Evolutionary conservation across 768 basidiomycete species (phyloP), one percentile per base, ranked within the genome.

Genomic region (Pleurotus platypus): DNA sequence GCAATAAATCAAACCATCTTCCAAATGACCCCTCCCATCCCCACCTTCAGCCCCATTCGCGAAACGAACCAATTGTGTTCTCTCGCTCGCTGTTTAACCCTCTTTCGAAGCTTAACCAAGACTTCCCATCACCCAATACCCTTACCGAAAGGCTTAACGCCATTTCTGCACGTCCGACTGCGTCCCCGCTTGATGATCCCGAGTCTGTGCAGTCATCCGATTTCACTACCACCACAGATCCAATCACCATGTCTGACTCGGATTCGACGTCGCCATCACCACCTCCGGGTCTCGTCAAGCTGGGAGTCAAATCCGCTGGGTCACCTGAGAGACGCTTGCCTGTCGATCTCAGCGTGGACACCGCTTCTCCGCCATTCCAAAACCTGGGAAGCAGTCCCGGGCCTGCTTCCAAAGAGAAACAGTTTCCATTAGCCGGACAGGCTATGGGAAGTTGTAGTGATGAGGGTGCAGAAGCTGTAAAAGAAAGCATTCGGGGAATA

Each of bases 401-500:
- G 22, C 20, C n/a, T 15, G 6, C 22, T 5, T 26, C 51, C 38
- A 54, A 54, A 40, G 51, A 54, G 51, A 54, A 20, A 38, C 51
- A 54, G 39, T 54, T 54, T 24, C 37, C 16, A 11, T 38, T 39
- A 22, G 51, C 35, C 43, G 53, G 22, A 47, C 40, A 27, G 22
- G 40, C 30, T 24, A 24, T 30, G n/a, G 27, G 15, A 47, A 7
- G 38, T 42, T 59, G 39, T 26, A 16, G 53, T 26, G 60, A 51
- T 11, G 63, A 66, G 48, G 69, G 61, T 16, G 72, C 76, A 48
- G 72, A 73, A 24, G 76, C 80, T 16, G 68, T 89, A 46, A 75
- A 72, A 40, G 77, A 81, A 38, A 75, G 79, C 30, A 77, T 87
- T 49, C 76, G 72, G 58, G 80, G 83, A 1, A 66, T 90, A 40